Percentiles rank a stretch among this genome's conserved stretches.
These are phyloP conservation scores for Viola odorata DNA, from an alignment of 345 rosid species.

Conservation along the genomic window DNA sequence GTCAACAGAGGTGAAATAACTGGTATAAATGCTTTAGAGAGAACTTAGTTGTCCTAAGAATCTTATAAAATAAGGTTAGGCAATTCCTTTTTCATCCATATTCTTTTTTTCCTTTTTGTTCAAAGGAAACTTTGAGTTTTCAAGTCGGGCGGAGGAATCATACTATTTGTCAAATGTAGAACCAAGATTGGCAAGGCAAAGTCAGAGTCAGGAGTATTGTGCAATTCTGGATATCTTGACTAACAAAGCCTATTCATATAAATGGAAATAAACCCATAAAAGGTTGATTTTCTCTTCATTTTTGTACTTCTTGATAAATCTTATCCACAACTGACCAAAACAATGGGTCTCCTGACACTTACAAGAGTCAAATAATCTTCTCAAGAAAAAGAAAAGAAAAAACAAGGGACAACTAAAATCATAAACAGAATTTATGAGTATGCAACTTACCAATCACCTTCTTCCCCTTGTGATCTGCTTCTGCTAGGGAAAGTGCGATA, in stretches of 20 bases:
- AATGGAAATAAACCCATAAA: neutral
- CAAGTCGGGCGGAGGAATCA: neutral
- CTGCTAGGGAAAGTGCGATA: conserved; percentile 79
- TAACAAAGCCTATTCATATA: neutral
- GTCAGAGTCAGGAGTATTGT: neutral
- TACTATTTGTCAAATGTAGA: neutral
- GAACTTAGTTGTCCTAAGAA: too few species aligned
- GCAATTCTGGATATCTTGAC: neutral
- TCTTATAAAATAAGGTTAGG: too few species aligned
- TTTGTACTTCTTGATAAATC: neutral
- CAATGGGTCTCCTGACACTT: neutral
- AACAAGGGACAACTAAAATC: too few species aligned
- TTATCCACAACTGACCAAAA: neutral
- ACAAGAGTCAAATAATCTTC: neutral
- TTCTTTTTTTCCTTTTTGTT: too few species aligned
- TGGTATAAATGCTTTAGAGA: too few species aligned
- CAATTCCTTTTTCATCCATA: too few species aligned
- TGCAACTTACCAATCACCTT: conserved; percentile 57
- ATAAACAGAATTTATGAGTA: neutral
- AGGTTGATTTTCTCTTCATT: neutral
- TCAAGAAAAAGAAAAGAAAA: neutral
- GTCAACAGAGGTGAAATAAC: too few species aligned
- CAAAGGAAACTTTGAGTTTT: too few species aligned
- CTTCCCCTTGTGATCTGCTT: conserved; percentile 70
- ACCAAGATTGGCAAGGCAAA: neutral